These are phyloP conservation scores for Rhizopus sp. DNA, from an alignment of 371 early-diverging fungal genomes.

Conservation along the genomic window DNA sequence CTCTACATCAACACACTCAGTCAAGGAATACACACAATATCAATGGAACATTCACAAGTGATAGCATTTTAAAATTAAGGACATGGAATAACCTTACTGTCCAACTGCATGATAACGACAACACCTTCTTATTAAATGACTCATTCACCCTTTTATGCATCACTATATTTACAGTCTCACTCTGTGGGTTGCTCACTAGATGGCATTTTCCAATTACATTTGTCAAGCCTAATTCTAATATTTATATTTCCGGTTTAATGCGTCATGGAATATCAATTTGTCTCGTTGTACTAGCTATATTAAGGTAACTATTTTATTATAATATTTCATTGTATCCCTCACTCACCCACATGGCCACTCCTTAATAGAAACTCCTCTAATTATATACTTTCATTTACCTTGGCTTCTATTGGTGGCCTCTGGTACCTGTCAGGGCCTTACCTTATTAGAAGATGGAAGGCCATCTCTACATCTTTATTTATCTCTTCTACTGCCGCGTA, in stretches of 20 bases:
- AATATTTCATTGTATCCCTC: neutral
- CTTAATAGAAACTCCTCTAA: constrained; percentile 18
- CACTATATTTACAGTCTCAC: constrained; percentile 34
- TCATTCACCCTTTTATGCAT: constrained; percentile 41
- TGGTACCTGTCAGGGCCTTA: constrained; percentile 41
- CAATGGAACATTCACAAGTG: constrained; percentile 9
- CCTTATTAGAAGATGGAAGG: constrained; percentile 31
- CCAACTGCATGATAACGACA: constrained; percentile 3
- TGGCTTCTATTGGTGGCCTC: constrained; percentile 15
- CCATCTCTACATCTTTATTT: constrained; percentile 14
- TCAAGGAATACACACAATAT: constrained; percentile 19
- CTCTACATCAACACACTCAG: constrained; percentile 30
- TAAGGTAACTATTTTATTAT: constrained; percentile 21
- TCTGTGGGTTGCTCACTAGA: constrained; percentile 30
- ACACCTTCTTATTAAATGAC: constrained; percentile 11
- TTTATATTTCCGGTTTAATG: constrained; percentile 15
- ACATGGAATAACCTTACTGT: constrained; percentile 19
- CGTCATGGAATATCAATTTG: constrained; percentile 27
- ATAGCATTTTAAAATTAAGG: neutral
- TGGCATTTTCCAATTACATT: constrained; percentile 41
- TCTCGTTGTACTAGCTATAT: constrained; percentile 18
- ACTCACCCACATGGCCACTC: neutral
- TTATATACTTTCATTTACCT: constrained; percentile 8
- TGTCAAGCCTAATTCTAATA: constrained; percentile 23
- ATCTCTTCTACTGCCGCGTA: constrained; percentile 33